These are phyloP conservation scores for Kwoniella shivajii DNA, from an alignment of 1,284 basidiomycete species.

Conservation along the genomic window DNA sequence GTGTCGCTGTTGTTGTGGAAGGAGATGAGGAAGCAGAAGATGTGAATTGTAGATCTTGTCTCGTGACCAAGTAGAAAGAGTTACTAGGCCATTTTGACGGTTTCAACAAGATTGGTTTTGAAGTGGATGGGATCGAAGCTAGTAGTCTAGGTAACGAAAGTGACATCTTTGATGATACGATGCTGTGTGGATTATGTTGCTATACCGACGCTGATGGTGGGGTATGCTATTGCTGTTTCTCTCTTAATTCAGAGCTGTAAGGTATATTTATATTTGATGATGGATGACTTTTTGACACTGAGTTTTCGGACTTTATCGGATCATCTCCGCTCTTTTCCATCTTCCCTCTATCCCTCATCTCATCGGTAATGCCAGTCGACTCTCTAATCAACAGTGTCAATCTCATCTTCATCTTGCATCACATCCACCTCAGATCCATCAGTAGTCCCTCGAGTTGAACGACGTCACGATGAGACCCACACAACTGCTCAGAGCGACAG, in stretches of 20 bases:
- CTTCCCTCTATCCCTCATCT: neutral
- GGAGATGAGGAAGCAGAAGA: neutral
- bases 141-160: constrained; percentile 19
- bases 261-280: too few relatives aligned
- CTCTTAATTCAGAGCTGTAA: too few relatives aligned
- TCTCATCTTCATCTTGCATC: neutral
- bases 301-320: constrained; percentile 4
- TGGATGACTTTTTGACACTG: too few relatives aligned
- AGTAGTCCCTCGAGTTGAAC: neutral
- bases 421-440: too few relatives aligned
- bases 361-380: neutral
- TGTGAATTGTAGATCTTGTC: constrained; percentile 34
- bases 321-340: neutral
- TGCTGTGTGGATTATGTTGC: too few relatives aligned
- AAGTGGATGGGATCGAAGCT: constrained; percentile 1
- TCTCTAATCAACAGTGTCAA: neutral
- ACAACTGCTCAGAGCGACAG: constrained; percentile 29
- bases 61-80: constrained; percentile 42
- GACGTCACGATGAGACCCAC: constrained; percentile 34
- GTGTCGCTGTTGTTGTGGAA: neutral
- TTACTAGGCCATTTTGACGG: constrained; percentile 28
- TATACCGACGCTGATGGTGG: too few relatives aligned
- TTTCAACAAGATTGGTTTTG: constrained; percentile 24
- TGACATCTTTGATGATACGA: too few relatives aligned
- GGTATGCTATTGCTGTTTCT: too few relatives aligned